These are phyloP conservation scores for Ramularia endophylla DNA, from an alignment of 2,329 filamentous ascomycete genomes.

Conservation along the genomic window DNA sequence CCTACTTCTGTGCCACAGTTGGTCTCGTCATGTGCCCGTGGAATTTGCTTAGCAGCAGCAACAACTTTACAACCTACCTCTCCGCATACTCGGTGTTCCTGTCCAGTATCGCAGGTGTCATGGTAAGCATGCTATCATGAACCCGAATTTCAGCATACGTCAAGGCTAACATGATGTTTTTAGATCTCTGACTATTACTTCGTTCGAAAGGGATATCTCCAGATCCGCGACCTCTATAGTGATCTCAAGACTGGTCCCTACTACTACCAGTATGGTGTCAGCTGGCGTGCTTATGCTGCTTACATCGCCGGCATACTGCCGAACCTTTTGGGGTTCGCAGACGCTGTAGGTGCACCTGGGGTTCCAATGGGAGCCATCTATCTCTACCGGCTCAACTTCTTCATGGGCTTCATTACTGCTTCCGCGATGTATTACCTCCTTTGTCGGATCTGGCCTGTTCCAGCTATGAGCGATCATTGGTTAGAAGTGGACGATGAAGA, in stretches of 20 bases:
- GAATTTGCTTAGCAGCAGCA: conserved; percentile 67
- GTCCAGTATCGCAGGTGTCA: conserved; percentile 89
- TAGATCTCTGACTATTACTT: conserved; percentile 56
- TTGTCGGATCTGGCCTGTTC: conserved; percentile 64
- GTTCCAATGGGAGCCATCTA: conserved; percentile 77
- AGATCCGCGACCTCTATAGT: conserved; percentile 73
- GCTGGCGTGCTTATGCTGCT: conserved; percentile 77
- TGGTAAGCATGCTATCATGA: conserved; percentile 86
- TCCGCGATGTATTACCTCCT: conserved; percentile 61
- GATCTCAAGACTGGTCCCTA: conserved; percentile 63
- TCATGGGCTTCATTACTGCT: conserved; percentile 72
- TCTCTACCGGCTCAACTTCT: conserved; percentile 89
- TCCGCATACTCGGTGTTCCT: conserved; percentile 91
- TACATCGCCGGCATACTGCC: conserved; percentile 80
- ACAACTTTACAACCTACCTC: conserved; percentile 86
- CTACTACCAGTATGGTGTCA: conserved; percentile 65
- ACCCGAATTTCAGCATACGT: conserved; percentile 76
- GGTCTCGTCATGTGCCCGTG: conserved; percentile 84
- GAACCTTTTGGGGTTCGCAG: conserved; percentile 88
- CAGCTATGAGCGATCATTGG: conserved; percentile 69
- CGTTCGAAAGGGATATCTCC: conserved; percentile 74
- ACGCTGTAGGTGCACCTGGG: conserved; percentile 58
- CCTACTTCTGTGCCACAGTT: conserved; percentile 74
- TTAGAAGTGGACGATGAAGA: conserved; percentile 66
- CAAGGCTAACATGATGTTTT: conserved; percentile 72